phyloP scores from a whole-genome alignment of 78 protist species.

The Dictyostelium purpureum region DNA sequence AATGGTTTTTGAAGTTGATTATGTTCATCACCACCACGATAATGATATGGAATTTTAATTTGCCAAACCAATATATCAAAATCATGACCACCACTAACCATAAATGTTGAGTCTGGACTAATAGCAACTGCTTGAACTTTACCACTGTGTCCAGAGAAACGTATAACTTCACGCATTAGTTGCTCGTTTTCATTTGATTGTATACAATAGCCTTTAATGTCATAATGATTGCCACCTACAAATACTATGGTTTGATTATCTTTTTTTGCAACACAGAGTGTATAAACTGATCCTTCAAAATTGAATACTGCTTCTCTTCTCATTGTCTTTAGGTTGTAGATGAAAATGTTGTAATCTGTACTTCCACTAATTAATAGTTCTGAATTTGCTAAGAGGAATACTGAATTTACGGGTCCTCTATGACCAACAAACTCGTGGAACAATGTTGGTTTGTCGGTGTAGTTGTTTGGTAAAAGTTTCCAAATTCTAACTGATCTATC shows the following conservation, averaged over 20 bases:
- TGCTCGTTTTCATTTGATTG: background rate
- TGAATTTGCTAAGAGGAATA: background rate
- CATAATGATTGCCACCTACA: slow-evolving; percentile 29
- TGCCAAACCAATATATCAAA: slow-evolving; percentile 10
- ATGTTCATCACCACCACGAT: slow-evolving; percentile 2
- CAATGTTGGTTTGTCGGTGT: background rate
- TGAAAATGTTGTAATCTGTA: slow-evolving; percentile 2
- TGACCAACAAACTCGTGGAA: slow-evolving; percentile 4
- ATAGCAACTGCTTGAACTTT: background rate
- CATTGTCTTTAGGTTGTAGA: slow-evolving; percentile 2
- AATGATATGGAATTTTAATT: slow-evolving; percentile 1
- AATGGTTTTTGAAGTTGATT: background rate
- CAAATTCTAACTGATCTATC: slow-evolving; percentile 18
- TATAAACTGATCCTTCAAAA: slow-evolving; percentile 22
- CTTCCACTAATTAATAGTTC: background rate
- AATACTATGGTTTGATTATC: background rate
- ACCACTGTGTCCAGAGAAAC: slow-evolving; percentile 1
- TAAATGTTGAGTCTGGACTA: slow-evolving; percentile 1
- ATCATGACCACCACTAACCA: slow-evolving; percentile 34
- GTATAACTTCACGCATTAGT: background rate
- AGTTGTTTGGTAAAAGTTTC: background rate
- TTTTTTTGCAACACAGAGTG: slow-evolving; percentile 1
- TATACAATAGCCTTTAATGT: slow-evolving; percentile 9
- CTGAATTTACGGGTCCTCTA: slow-evolving; percentile 3
- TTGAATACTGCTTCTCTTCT: background rate